These are phyloP conservation scores for Calocybe cyanea DNA, from an alignment of 768 basidiomycete genomes.

Conservation along the genomic window DNA sequence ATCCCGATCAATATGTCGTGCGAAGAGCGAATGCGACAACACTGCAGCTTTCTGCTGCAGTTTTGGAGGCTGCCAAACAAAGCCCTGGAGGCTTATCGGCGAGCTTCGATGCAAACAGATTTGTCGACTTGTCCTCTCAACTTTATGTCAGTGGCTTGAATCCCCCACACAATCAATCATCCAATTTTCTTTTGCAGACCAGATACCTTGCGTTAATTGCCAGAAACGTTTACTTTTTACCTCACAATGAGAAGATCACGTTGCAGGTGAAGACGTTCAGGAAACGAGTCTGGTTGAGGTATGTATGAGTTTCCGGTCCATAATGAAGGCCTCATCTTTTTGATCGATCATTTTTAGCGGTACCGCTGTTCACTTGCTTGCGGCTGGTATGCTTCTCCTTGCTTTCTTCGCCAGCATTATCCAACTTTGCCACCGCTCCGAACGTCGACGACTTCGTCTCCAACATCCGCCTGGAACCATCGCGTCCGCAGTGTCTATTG, in stretches of 20 bases:
- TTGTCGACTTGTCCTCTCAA: slow-evolving; percentile 32
- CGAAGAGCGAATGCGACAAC: slow-evolving; percentile 40
- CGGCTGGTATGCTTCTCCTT: slow-evolving; percentile 38
- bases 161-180: neutral
- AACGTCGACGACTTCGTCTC: slow-evolving; percentile 40
- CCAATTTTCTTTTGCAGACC: slow-evolving; percentile 26
- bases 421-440: slow-evolving; percentile 43
- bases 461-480: slow-evolving; percentile 51
- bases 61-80: slow-evolving; percentile 42
- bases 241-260: slow-evolving; percentile 28
- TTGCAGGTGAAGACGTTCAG: slow-evolving; percentile 40
- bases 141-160: slow-evolving; percentile 43
- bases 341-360: slow-evolving; percentile 27
- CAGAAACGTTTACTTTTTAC: slow-evolving; percentile 47
- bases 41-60: slow-evolving; percentile 47
- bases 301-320: slow-evolving; percentile 4
- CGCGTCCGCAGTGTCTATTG: slow-evolving; percentile 52
- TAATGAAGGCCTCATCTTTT: neutral
- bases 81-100: slow-evolving; percentile 33
- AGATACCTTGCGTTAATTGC: slow-evolving; percentile 44
- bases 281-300: slow-evolving; percentile 50
- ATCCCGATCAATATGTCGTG: slow-evolving; percentile 36
- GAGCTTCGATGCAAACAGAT: slow-evolving; percentile 33
- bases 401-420: slow-evolving; percentile 40
- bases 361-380: slow-evolving; percentile 40